Evolutionary conservation across 2,329 filamentous ascomycete genomes (phyloP).

Genomic region (Pseudogymnoascus sp.): DNA sequence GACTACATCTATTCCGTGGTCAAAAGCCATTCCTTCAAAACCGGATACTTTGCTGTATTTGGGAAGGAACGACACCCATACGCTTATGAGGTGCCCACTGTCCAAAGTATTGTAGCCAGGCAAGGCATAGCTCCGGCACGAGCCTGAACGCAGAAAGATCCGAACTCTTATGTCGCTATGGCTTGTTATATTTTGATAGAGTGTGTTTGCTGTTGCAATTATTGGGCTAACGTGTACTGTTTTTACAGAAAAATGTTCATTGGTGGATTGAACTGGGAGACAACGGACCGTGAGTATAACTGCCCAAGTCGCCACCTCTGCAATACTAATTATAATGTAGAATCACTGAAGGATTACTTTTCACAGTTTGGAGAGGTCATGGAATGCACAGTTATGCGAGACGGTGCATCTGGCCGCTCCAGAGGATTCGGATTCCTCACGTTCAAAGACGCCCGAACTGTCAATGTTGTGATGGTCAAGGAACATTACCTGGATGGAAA

Average conservation of each 20-base stretch:
- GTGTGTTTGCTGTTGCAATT: not conserved
- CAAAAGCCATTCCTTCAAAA: not conserved
- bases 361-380: constrained; percentile 95
- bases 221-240: not conserved
- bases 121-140: not conserved
- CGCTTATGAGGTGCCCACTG: not conserved
- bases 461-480: constrained; percentile 99
- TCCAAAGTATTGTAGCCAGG: constrained; percentile 1
- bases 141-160: not conserved
- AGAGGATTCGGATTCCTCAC: constrained; percentile 96
- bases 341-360: constrained; percentile 95
- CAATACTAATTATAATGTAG: constrained; percentile 40
- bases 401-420: constrained; percentile 85
- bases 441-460: constrained; percentile 94
- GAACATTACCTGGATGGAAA: constrained; percentile 97
- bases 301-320: constrained; percentile 5
- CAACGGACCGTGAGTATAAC: constrained; percentile 74
- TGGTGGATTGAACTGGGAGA: constrained; percentile 97
- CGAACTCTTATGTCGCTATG: not conserved
- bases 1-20: not conserved
- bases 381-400: constrained; percentile 98
- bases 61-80: constrained; percentile 4
- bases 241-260: constrained; percentile 94
- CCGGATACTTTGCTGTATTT: not conserved
- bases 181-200: not conserved